Conservation (phyloP, 495 filamentous ascomycete species). For the Aspergillus haitiensis region DNA sequence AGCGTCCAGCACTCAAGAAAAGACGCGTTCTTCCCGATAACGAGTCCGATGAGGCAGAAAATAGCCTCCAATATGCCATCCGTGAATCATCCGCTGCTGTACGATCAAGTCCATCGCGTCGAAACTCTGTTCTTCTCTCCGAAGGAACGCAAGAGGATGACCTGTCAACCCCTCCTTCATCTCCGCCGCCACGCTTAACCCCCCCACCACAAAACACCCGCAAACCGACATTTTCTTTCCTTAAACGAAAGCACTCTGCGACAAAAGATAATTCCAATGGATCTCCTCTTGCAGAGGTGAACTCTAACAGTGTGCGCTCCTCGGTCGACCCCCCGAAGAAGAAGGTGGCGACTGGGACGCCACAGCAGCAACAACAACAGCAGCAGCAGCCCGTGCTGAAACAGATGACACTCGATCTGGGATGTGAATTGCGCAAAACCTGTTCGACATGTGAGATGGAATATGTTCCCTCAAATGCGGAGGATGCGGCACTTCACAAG, state of each 20-base stretch:
- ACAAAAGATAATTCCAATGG: slow-evolving; percentile 35
- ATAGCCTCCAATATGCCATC: slow-evolving; percentile 49
- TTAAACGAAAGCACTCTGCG: slow-evolving; percentile 53
- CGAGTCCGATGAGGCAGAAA: slow-evolving; percentile 49
- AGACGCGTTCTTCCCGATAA: slow-evolving; percentile 44
- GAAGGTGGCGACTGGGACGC: slow-evolving; percentile 13
- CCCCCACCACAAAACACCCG: slow-evolving; percentile 56
- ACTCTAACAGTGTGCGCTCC: slow-evolving; percentile 51
- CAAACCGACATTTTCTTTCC: slow-evolving; percentile 53
- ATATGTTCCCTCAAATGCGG: slow-evolving; percentile 64
- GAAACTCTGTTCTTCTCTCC: slow-evolving; percentile 49
- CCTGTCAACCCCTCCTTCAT: slow-evolving; percentile 51
- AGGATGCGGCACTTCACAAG: slow-evolving; percentile 64
- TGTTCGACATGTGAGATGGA: slow-evolving; percentile 70
- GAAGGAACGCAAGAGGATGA: slow-evolving; percentile 50
- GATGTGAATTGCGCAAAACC: slow-evolving; percentile 56
- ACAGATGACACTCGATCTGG: slow-evolving; percentile 69
- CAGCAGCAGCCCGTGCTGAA: slow-evolving; percentile 46
- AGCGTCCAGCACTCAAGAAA: slow-evolving; percentile 43
- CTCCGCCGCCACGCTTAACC: slow-evolving; percentile 57
- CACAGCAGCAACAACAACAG: slow-evolving; percentile 10
- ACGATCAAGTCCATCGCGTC: slow-evolving; percentile 51
- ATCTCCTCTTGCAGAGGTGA: slow-evolving; percentile 51
- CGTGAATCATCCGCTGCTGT: slow-evolving; percentile 51
- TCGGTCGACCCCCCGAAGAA: slow-evolving; percentile 42